phyloP scores from a whole-genome alignment of 1,284 basidiomycete genomes.

The Trichosporon sp. region DNA sequence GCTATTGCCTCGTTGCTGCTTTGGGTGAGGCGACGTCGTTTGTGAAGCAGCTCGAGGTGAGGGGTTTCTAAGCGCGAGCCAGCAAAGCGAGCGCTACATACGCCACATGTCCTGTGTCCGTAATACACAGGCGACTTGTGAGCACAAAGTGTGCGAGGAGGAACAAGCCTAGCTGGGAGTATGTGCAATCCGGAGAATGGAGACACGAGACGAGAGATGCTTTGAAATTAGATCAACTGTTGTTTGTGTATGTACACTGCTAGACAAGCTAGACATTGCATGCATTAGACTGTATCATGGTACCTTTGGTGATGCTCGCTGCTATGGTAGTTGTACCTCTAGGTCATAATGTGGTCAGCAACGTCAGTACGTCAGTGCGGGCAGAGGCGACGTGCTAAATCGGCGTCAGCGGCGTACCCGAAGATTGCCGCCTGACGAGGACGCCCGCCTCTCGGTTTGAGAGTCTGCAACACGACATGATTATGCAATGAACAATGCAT shows the following conservation, averaged over 20 bases:
- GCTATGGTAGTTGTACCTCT: too few relatives aligned
- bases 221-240: background rate
- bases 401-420: background rate
- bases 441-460: too few relatives aligned
- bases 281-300: background rate
- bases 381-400: background rate
- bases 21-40: background rate
- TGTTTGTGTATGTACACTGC: background rate
- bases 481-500: background rate
- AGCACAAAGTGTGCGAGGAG: too few relatives aligned
- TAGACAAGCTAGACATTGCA: background rate
- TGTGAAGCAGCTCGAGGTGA: background rate
- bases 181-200: too few relatives aligned
- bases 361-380: background rate
- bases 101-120: too few relatives aligned
- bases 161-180: too few relatives aligned
- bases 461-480: background rate
- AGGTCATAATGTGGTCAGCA: background rate
- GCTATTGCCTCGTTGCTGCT: background rate
- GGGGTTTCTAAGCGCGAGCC: background rate
- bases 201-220: too few relatives aligned
- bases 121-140: too few relatives aligned
- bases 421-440: too few relatives aligned
- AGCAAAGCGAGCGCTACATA: too few relatives aligned
- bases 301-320: too few relatives aligned